Evolutionary conservation across 352 stramenopile genomes (phyloP).

Genomic region (Phytophthora tentaculata): DNA sequence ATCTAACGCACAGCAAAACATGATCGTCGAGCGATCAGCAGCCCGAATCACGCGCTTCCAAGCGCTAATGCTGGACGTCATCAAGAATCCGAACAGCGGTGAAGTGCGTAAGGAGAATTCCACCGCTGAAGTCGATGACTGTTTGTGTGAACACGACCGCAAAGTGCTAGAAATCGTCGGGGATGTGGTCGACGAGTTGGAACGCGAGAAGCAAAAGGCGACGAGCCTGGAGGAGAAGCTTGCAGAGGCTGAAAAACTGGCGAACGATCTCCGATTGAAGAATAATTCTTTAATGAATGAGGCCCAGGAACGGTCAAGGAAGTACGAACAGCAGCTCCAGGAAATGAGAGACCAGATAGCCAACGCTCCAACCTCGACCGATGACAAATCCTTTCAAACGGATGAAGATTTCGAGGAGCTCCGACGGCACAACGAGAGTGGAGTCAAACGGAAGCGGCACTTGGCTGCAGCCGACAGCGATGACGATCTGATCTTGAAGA

Average conservation of each 20-base stretch:
- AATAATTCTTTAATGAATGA: constrained; percentile 60
- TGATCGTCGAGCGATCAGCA: constrained; percentile 64
- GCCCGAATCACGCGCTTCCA: constrained; percentile 70
- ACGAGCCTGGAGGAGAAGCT: constrained; percentile 47
- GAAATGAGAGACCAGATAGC: constrained; percentile 47
- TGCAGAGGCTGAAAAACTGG: constrained; percentile 52
- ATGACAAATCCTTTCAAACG: constrained; percentile 61
- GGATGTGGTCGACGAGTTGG: constrained; percentile 63
- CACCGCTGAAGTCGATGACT: constrained; percentile 40
- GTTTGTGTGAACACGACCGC: constrained; percentile 67
- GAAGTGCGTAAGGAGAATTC: constrained; percentile 2
- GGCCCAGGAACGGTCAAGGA: constrained; percentile 36
- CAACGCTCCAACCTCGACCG: constrained; percentile 23
- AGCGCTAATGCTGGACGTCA: constrained; percentile 40
- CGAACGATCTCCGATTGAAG: constrained; percentile 58
- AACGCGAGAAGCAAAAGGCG: constrained; percentile 38
- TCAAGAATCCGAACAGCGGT: constrained; percentile 24
- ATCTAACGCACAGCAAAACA: constrained; percentile 64
- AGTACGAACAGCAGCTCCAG: constrained; percentile 44
- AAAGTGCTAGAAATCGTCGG: constrained; percentile 63
- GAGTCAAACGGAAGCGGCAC: constrained; percentile 32
- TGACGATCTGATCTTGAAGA: constrained; percentile 64
- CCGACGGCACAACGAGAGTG: constrained; percentile 16
- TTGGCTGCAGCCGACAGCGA: constrained; percentile 34
- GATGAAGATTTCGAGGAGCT: constrained; percentile 42